Evolutionary conservation across 2,329 filamentous ascomycete genomes (phyloP), one percentile per base, ranked within the genome.

Genomic region (Pseudocercospora pini-densiflorae): DNA sequence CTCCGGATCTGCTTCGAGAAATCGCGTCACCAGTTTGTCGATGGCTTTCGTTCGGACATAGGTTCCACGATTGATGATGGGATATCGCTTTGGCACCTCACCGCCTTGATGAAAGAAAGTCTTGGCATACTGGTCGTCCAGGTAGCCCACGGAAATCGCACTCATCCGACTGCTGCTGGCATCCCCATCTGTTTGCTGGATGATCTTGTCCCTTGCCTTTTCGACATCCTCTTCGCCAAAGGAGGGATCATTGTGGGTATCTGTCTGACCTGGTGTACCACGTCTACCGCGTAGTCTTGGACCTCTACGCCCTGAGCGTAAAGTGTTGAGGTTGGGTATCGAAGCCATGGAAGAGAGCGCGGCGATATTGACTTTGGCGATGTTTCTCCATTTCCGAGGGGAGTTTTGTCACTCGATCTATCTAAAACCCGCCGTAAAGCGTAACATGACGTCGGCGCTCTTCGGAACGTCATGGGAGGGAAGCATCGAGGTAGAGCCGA

Each of bases 61-160:
- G n/a, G 94, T 98, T 61, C 94, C 94, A 87, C 94, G 85, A 77
- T 99, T 98, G 75, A 99, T 97, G 68, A 99, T 92, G 60, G 95
- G 95, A 69, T 96, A 85, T 65, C 94, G 86, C 70, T 91, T 86
- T 12, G 87, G 82, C 1, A 83, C 74, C 16, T 84, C 81, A 66
- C 82, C 84, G 9, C 65, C 68, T 1, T 67, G 68, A 54, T 79
- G 79, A 1, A 91, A 89, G 77, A 97, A 93, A 62, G 85, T 84
- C 61, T 81, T 81, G 1, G 93, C 93, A 80, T 91, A 98, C 0
- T 87, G 87, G 76, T 99, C 95, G 2, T 91, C 81, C 1, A 99
- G 83, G 77, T 98, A 98, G 33, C 93, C 93, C 59, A 93, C 77
- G 64, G 91, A 87, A 16, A 98, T 93, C 12, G 94, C 94, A 77